Conservation (phyloP, 2,329 filamentous ascomycete species). For the Epichloe sylvatica region DNA sequence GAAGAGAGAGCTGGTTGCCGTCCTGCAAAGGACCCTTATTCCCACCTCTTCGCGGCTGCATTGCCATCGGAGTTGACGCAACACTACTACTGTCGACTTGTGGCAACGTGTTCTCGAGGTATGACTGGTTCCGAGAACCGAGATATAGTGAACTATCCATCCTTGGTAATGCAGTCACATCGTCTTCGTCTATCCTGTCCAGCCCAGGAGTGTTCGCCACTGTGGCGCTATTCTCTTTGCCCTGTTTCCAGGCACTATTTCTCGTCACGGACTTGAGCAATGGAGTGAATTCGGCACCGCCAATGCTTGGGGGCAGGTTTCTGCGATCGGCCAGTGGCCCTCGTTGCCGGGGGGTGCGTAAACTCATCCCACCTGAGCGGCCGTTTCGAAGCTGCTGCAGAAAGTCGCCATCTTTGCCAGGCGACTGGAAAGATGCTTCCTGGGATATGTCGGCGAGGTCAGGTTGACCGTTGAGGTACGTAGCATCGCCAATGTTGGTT, state of each 20-base stretch:
- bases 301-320: conserved; percentile 51
- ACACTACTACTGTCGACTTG: conserved; percentile 66
- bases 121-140: conserved; percentile 49
- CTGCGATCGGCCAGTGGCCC: conserved; percentile 56
- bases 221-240: conserved; percentile 47
- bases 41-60: conserved; percentile 48
- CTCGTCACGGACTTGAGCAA: conserved; percentile 68
- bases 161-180: conserved; percentile 59
- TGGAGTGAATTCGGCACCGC: conserved; percentile 78
- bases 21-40: conserved; percentile 61
- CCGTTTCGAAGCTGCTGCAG: conserved; percentile 61
- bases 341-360: conserved; percentile 61
- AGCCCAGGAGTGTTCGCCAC: conserved; percentile 55
- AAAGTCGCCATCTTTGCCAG: conserved; percentile 54
- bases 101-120: conserved; percentile 57
- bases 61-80: conserved; percentile 67
- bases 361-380: conserved; percentile 38
- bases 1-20: conserved; percentile 78
- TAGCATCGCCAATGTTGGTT: conserved; percentile 72
- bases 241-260: conserved; percentile 54
- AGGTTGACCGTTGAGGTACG: conserved; percentile 55
- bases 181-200: conserved; percentile 52
- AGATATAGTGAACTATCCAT: conserved; percentile 61
- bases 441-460: conserved; percentile 70
- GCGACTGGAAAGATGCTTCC: conserved; percentile 76